Conservation (phyloP, 1,284 basidiomycete species). For the Spongispora temasekensis region DNA sequence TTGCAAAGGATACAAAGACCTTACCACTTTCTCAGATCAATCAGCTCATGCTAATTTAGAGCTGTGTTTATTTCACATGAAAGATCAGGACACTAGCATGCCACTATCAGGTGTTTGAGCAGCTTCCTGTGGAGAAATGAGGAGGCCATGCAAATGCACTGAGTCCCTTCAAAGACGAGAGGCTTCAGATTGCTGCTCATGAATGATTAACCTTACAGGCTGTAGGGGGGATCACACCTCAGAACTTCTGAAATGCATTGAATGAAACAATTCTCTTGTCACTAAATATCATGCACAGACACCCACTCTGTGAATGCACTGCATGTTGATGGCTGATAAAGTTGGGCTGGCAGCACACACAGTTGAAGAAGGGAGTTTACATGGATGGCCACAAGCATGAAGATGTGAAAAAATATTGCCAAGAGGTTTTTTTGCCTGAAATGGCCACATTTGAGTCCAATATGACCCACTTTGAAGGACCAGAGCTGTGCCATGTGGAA, state of each 20-base stretch:
- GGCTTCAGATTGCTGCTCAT: too few relatives aligned
- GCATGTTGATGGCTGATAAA: not conserved
- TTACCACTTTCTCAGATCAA: slow-evolving; percentile 33
- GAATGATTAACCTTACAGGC: not conserved
- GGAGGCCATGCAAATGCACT: too few relatives aligned
- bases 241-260: not conserved
- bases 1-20: slow-evolving; percentile 16
- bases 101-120: not conserved
- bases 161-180: too few relatives aligned
- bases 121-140: too few relatives aligned
- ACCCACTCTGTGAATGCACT: not conserved
- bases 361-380: too few relatives aligned
- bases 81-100: not conserved
- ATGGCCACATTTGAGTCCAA: too few relatives aligned
- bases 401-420: too few relatives aligned
- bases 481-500: too few relatives aligned
- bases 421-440: too few relatives aligned
- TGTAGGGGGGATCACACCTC: not conserved
- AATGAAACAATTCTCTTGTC: not conserved
- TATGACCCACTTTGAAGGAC: too few relatives aligned
- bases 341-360: not conserved
- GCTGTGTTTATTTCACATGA: slow-evolving; percentile 32
- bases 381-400: too few relatives aligned
- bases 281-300: not conserved
- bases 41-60: too few relatives aligned